Evolutionary conservation across 176 grass and related monocot species (phyloP), one percentile per base, ranked within the genome.

Genomic region (Leersia perrieri): DNA sequence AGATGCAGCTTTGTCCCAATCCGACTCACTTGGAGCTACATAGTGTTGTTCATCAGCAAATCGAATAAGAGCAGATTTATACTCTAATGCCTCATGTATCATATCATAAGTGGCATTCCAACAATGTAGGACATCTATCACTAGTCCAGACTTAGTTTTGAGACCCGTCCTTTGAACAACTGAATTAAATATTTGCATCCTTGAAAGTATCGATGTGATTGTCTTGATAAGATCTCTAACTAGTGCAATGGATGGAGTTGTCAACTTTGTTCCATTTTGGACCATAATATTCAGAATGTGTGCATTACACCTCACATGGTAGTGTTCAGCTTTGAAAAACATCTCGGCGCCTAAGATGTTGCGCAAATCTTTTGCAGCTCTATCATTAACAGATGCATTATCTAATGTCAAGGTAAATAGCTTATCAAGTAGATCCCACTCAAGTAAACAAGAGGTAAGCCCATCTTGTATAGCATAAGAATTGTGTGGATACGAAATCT

Each of bases 251-350:
- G 49, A 14, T 25, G 8, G 0, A 26, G 49, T 3, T 23, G 58
- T 33, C 2, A 53, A 16, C 31, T 5, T 33, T 2, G 51, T 0
- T 12, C 63, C 39, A 70, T 71, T 64, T 64, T 70, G 63, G 2
- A 81, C 39, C 26, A 66, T 29, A 5, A 55, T 9, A 25, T 81
- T 70, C 2, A 80, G 33, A 11, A 81, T 9, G 31, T 81, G 78
- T 3, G 63, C 3, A 5, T 10, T 25, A 36, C 78, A 70, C 1
- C 38, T 22, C 1, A 68, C 20, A 70, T 70, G 77, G 23, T 70
- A 80, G 1, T 76, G 38, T 9, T 38, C 2, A 5, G 7, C 36
- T 25, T 38, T 39, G 1, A 76, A 33, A 33, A 39, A 26, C 11
- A 35, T 75, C 22, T 74, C 57, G 3, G 14, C 2, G 18, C 38